phyloP scores from a whole-genome alignment of 768 basidiomycete genomes.

The Favolaschia claudopus region DNA sequence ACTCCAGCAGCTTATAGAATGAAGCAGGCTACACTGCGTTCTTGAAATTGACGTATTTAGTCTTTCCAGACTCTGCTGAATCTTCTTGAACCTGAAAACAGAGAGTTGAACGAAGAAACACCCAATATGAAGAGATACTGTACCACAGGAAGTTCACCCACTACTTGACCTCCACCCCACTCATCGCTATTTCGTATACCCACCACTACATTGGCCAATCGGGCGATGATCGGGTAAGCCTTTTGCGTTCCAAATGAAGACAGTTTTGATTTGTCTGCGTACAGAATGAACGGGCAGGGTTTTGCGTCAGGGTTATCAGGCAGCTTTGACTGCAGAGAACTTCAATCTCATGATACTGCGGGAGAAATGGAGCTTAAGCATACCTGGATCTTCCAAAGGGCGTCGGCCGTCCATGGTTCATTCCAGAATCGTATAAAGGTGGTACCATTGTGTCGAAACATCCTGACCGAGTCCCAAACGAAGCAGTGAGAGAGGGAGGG shows the following conservation, averaged over 20 bases:
- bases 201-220: constrained; percentile 40
- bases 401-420: no score
- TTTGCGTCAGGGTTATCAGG: no score
- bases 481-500: no score
- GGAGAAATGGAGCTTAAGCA: constrained; percentile 7
- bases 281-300: constrained; percentile 42
- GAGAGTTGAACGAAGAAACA: background rate
- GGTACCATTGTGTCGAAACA: no score
- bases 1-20: constrained; percentile 25
- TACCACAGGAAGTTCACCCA: constrained; percentile 50
- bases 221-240: constrained; percentile 45
- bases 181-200: constrained; percentile 41
- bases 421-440: no score
- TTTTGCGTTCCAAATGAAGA: constrained; percentile 46
- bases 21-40: constrained; percentile 36
- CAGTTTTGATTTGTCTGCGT: constrained; percentile 48
- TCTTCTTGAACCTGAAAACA: constrained; percentile 31
- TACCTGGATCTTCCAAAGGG: constrained; percentile 49
- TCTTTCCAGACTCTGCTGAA: constrained; percentile 26
- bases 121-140: constrained; percentile 27
- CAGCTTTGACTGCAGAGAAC: constrained; percentile 16
- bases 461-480: no score
- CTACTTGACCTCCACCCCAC: constrained; percentile 39
- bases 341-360: no score
- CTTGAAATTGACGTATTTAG: no score